These are phyloP conservation scores for Phymatotrichopsis omnivora DNA, from an alignment of 2,329 filamentous ascomycete species.

Conservation along the genomic window DNA sequence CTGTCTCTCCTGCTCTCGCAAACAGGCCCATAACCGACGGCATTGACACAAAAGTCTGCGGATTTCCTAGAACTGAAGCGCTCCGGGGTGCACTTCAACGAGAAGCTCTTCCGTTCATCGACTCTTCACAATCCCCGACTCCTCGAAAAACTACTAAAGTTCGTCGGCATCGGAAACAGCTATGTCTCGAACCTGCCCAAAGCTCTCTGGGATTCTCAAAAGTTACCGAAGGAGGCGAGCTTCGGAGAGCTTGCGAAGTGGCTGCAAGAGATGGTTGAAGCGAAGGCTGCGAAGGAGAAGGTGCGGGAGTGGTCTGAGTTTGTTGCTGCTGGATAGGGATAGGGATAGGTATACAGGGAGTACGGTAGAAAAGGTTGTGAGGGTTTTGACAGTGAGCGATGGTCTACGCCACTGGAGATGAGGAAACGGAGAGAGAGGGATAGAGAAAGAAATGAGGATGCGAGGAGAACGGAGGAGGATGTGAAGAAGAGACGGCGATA, in stretches of 20 bases:
- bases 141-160: slow-evolving; percentile 60
- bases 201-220: slow-evolving; percentile 49
- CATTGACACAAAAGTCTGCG: slow-evolving; percentile 56
- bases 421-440: slow-evolving; percentile 19
- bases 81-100: slow-evolving; percentile 67
- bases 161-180: slow-evolving; percentile 53
- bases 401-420: slow-evolving; percentile 9
- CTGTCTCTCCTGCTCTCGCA: slow-evolving; percentile 66
- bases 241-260: slow-evolving; percentile 29
- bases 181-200: slow-evolving; percentile 53
- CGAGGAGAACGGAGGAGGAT: too few species aligned
- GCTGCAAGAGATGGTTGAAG: slow-evolving; percentile 20
- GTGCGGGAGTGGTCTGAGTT: slow-evolving; percentile 24
- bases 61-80: slow-evolving; percentile 69
- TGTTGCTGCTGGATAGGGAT: slow-evolving; percentile 11
- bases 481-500: slow-evolving; percentile 26
- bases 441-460: slow-evolving; percentile 20
- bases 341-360: slow-evolving; percentile 16
- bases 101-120: slow-evolving; percentile 55
- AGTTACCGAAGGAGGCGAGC: slow-evolving; percentile 40
- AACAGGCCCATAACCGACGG: slow-evolving; percentile 47
- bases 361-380: slow-evolving; percentile 30
- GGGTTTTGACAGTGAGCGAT: slow-evolving; percentile 26
- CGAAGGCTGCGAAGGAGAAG: slow-evolving; percentile 11
- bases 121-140: slow-evolving; percentile 63